Evolutionary conservation across 495 filamentous ascomycete species (phyloP).

Genomic region (Acidomyces sp.): DNA sequence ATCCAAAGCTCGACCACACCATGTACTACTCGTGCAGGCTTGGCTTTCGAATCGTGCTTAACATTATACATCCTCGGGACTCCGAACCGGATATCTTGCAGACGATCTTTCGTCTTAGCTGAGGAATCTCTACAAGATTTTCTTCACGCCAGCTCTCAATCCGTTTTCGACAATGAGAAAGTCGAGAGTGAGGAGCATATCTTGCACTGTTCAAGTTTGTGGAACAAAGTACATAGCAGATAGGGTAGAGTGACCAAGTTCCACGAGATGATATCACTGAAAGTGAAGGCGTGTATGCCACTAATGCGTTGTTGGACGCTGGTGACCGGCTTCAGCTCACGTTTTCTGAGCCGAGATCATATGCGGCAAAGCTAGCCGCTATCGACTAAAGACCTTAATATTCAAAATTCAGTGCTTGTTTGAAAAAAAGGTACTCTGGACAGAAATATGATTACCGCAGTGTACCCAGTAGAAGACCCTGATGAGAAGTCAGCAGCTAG

Average conservation of each 20-base stretch:
- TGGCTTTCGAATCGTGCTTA: constrained; percentile 15
- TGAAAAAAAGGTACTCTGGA: no score
- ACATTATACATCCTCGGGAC: constrained; percentile 27
- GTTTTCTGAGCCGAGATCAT: constrained; percentile 26
- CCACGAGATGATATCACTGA: constrained; percentile 26
- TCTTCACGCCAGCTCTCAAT: constrained; percentile 28
- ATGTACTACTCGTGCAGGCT: constrained; percentile 10
- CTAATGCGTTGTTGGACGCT: constrained; percentile 28
- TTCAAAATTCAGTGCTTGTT: no score
- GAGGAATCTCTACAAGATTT: constrained; percentile 16
- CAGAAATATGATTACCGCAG: no score
- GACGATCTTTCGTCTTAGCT: constrained; percentile 4
- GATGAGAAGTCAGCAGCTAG: constrained; percentile 28
- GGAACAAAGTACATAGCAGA: constrained; percentile 29
- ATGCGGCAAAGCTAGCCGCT: constrained; percentile 26
- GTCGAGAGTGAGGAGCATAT: constrained; percentile 25
- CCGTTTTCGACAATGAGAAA: constrained; percentile 18
- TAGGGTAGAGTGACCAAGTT: constrained; percentile 29
- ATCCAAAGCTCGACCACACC: constrained; percentile 25
- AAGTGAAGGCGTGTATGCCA: constrained; percentile 28
- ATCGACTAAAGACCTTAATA: no score
- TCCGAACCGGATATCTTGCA: constrained; percentile 24
- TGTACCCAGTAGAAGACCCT: constrained; percentile 28
- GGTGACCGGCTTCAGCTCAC: constrained; percentile 25
- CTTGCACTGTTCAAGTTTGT: constrained; percentile 22